Evolutionary conservation across 352 stramenopile genomes (phyloP).

Genomic region (Blastocystis sp.): DNA sequence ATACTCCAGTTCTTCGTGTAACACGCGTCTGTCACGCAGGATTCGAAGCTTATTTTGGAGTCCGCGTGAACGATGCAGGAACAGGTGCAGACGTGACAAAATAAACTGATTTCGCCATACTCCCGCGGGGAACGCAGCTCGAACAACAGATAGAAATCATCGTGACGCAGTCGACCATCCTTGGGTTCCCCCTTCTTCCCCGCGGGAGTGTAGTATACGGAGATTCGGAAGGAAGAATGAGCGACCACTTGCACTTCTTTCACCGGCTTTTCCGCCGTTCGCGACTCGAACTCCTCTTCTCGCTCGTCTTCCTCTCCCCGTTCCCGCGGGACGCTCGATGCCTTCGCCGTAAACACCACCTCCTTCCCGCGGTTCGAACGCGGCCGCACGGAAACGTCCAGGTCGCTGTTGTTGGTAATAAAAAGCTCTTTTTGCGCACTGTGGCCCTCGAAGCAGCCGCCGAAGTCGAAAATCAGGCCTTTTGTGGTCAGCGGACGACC

Average conservation of each 20-base stretch:
- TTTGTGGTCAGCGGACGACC: background rate
- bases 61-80: background rate
- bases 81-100: background rate
- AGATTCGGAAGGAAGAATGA: constrained; percentile 22
- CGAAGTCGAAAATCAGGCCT: constrained; percentile 23
- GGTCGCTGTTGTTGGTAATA: constrained; percentile 31
- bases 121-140: constrained; percentile 29
- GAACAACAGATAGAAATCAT: constrained; percentile 40
- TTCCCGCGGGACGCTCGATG: background rate
- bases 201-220: background rate
- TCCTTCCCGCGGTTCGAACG: background rate
- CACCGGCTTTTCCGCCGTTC: background rate
- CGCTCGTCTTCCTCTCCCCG: background rate
- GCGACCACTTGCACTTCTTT: background rate
- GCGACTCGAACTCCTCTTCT: background rate
- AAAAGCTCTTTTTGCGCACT: background rate
- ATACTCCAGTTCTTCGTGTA: background rate
- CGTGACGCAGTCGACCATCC: background rate
- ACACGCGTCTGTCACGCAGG: background rate
- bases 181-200: background rate
- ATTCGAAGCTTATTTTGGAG: background rate
- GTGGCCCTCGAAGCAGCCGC: constrained; percentile 19
- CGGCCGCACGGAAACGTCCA: background rate
- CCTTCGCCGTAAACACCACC: constrained; percentile 30
- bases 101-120: constrained; percentile 47